phyloP scores from a whole-genome alignment of 1,284 basidiomycete genomes.

The Ustilago shanxiensis region DNA sequence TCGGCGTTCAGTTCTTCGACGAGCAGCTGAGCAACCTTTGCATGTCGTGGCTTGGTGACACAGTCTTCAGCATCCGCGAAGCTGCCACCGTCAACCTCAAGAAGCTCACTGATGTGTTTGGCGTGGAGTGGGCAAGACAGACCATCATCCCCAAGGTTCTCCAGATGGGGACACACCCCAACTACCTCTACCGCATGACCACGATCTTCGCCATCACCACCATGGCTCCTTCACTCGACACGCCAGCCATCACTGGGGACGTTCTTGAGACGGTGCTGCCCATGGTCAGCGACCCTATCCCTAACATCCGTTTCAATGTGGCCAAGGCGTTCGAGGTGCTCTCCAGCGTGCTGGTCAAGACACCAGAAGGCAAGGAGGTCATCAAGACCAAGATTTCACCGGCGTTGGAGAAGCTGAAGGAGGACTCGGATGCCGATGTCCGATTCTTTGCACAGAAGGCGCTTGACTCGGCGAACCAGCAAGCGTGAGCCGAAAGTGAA shows the following conservation, averaged over 20 bases:
- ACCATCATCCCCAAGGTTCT: conserved; percentile 98
- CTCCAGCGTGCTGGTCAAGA: conserved; percentile 78
- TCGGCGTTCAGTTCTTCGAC: conserved; percentile 97
- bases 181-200: conserved; percentile 98
- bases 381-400: conserved; percentile 82
- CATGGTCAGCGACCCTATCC: conserved; percentile 91
- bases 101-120: conserved; percentile 98
- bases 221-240: conserved; percentile 90
- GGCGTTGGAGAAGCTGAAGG: conserved; percentile 86
- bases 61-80: conserved; percentile 97
- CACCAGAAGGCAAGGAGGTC: conserved; percentile 81
- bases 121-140: conserved; percentile 94
- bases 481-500: conserved; percentile 10
- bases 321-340: conserved; percentile 84
- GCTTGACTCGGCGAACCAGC: conserved; percentile 54
- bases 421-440: conserved; percentile 94
- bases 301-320: conserved; percentile 99
- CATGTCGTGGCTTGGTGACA: conserved; percentile 99
- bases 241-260: conserved; percentile 85
- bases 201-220: conserved; percentile 98
- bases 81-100: conserved; percentile 96
- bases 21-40: conserved; percentile 96
- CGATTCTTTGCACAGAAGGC: conserved; percentile 76
- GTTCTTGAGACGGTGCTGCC: conserved; percentile 88
- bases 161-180: conserved; percentile 96